Evolutionary conservation across 192 early-diverging fungal species (phyloP).

Genomic region (Backusella morwellensis): DNA sequence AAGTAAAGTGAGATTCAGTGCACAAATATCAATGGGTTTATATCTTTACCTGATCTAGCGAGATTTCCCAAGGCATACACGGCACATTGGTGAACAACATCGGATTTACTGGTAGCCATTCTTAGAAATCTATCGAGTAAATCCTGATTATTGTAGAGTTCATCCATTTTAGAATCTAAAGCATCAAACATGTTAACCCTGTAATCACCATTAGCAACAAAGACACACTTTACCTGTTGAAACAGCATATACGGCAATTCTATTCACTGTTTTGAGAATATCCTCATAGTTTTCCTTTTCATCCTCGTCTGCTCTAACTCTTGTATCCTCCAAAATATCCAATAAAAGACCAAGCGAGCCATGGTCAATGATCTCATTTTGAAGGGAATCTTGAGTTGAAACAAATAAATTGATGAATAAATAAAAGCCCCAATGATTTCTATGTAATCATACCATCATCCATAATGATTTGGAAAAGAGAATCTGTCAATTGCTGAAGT

Average conservation of each 20-base stretch:
- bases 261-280: conserved; percentile 41
- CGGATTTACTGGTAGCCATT: conserved; percentile 36
- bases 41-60: conserved; percentile 54
- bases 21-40: not conserved
- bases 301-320: conserved; percentile 42
- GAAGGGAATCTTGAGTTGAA: conserved; percentile 34
- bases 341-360: conserved; percentile 36
- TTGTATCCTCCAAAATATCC: conserved; percentile 42
- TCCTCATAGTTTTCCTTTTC: conserved; percentile 49
- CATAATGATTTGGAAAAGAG: conserved; percentile 32
- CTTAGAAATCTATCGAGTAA: conserved; percentile 42
- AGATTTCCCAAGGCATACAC: conserved; percentile 69
- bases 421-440: not conserved
- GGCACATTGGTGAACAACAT: conserved; percentile 39
- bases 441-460: conserved; percentile 32
- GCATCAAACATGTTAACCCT: conserved; percentile 6
- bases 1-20: not conserved
- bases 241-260: conserved; percentile 44
- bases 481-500: conserved; percentile 31
- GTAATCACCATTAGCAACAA: not conserved
- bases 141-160: conserved; percentile 41
- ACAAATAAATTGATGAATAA: not conserved
- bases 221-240: conserved; percentile 37
- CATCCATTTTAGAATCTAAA: conserved; percentile 46
- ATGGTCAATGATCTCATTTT: conserved; percentile 35